A percentile compares a stretch with the other conserved stretches of the same genome.
Evolutionary conservation across 208 protist genomes (phyloP).

Genomic region (Trypanosoma caninum): DNA sequence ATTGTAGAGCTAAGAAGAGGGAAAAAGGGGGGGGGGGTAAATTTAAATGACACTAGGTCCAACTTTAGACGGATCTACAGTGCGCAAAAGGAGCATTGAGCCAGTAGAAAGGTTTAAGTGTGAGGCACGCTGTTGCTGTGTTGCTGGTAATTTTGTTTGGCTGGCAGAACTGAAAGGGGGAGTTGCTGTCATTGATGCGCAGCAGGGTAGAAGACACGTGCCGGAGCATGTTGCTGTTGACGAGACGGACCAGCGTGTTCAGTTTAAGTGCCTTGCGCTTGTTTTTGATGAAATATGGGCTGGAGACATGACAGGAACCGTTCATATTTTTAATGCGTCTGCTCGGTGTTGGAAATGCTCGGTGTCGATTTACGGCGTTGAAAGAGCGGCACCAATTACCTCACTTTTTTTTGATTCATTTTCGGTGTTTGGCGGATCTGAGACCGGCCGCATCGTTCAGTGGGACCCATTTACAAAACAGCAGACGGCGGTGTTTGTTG

Average conservation of each 20-base stretch:
- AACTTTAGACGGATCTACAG: not conserved
- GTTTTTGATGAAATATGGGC: conserved; percentile 70
- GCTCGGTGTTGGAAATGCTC: conserved; percentile 10
- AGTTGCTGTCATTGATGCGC: conserved; percentile 40
- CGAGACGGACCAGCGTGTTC: conserved; percentile 20
- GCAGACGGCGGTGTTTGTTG: conserved; percentile 34
- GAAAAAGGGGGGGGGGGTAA: no score
- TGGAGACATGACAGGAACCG: conserved; percentile 32
- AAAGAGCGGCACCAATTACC: conserved; percentile 32
- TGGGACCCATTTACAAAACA: conserved; percentile 40
- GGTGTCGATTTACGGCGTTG: conserved; percentile 30
- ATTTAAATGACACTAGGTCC: conserved; percentile 2
- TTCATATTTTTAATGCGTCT: conserved; percentile 40
- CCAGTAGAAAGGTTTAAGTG: conserved; percentile 16
- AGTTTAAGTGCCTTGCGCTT: conserved; percentile 31
- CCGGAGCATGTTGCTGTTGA: conserved; percentile 25
- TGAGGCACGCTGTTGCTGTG: conserved; percentile 50
- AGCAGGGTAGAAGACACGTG: conserved; percentile 16
- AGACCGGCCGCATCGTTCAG: conserved; percentile 43
- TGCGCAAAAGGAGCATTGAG: not conserved
- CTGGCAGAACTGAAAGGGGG: conserved; percentile 53
- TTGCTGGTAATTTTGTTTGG: conserved; percentile 64
- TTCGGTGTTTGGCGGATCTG: conserved; percentile 39
- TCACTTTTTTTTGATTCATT: conserved; percentile 56
- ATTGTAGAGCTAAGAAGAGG: no score